Evolutionary conservation across 768 basidiomycete genomes (phyloP), one percentile per base, ranked within the genome.

Genomic region (Termitomyces sp.): DNA sequence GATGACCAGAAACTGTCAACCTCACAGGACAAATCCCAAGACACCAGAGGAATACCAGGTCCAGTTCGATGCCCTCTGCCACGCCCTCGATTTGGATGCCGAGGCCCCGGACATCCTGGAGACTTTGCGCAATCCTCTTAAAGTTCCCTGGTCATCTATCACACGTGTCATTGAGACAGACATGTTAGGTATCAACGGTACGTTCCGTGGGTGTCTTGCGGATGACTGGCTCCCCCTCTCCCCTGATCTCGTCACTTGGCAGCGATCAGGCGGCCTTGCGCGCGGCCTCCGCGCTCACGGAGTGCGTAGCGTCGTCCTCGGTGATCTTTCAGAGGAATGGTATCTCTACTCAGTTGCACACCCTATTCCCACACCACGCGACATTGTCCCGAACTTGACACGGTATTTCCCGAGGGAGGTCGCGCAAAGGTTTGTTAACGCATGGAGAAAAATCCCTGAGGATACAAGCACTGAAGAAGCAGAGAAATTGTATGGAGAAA

Each of bases 241-340:
- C 6, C 80, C 80, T 0, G 82, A 83, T 55, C 76, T 82, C 1
- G 86, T 91, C 82, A 71, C 74, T 40, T 88, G 84, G 78, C 89
- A 91, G 63, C 79, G 78, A 14, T 76, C 75, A 1, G 86, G 88
- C 3, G 74, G 70, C 1, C 74, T 92, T 52, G 84, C 85, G 0
- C 68, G 68, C 10, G 78, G 73, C 1, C 75, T 90, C 12, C 68
- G 65, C 45, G 78, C 73, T 19, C 83, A 80, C 19, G 87, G 89
- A 2, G 75, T 89, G 45, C 76, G 72, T 41, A 81, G 78, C 63
- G 72, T 91, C 56, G 72, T 84, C 50, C 70, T 86, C n/a, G 89
- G 89, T 9, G 85, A 88, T 54, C 74, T 89, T 50, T 75, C 73
- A 15, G 86, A 90, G 62, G 88, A 91, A 67, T 90, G 88, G 87